phyloP scores from a whole-genome alignment of 2,329 filamentous ascomycete genomes.

The Xylaria sp. region DNA sequence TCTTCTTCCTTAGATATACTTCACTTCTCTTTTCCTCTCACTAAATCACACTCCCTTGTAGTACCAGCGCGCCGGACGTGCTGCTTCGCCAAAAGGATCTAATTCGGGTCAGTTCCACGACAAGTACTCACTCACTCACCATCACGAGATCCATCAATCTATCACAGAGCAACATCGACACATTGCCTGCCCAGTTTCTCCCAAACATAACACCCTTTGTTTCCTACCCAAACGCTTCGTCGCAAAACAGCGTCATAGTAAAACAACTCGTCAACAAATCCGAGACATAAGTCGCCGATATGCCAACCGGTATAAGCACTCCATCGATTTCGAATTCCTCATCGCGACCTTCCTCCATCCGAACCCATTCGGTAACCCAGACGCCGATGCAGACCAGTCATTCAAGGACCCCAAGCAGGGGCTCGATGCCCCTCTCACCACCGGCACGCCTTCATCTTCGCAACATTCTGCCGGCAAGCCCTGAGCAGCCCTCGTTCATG shows the following conservation, averaged over 20 bases:
- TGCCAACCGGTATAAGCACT: constrained; percentile 25
- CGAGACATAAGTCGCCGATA: constrained; percentile 12
- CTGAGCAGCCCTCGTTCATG: constrained; percentile 24
- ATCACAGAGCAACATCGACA: background rate
- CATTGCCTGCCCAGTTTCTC: background rate
- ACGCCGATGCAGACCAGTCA: background rate
- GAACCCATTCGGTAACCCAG: background rate
- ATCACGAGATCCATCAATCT: background rate
- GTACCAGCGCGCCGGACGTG: constrained; percentile 12
- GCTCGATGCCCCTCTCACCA: constrained; percentile 20
- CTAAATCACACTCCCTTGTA: constrained; percentile 6
- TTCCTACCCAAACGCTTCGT: background rate
- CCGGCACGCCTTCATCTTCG: constrained; percentile 29
- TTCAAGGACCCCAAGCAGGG: constrained; percentile 3
- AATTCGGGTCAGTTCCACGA: background rate
- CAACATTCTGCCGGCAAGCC: constrained; percentile 25
- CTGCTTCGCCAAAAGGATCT: background rate
- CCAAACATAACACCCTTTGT: background rate
- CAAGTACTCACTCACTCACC: background rate
- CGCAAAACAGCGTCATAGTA: background rate
- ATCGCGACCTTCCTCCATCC: constrained; percentile 5
- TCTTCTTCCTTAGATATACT: background rate
- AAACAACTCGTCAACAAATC: constrained; percentile 8
- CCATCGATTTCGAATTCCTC: constrained; percentile 26
- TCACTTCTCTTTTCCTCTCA: background rate